Evolutionary conservation across 305 asterid species (phyloP).

Genomic region (Petunia hybrid): DNA sequence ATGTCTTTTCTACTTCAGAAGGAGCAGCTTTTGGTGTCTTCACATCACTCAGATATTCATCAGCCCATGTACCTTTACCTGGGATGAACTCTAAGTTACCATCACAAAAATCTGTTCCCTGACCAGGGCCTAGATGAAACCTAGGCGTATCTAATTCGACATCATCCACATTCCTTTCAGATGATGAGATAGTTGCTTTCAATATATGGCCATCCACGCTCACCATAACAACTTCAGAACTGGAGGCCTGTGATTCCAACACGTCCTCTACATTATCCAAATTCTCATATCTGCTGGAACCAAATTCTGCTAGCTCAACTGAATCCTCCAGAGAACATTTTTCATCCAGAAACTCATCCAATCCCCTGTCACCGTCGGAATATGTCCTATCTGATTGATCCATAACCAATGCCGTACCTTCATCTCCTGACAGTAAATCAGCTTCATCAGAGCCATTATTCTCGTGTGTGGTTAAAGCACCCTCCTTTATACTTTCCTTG

Average conservation of each 20-base stretch:
- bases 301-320: conserved; percentile 63
- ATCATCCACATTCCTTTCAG: conserved; percentile 56
- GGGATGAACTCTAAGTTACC: conserved; percentile 42
- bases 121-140: conserved; percentile 74
- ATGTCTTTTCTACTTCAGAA: conserved; percentile 42
- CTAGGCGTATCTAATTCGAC: conserved; percentile 64
- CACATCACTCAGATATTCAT: conserved; percentile 49
- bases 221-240: conserved; percentile 84
- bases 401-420: conserved; percentile 61
- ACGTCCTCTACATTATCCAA: conserved; percentile 57
- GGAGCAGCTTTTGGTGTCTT: conserved; percentile 34
- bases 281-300: conserved; percentile 59
- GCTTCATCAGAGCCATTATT: conserved; percentile 42
- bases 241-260: conserved; percentile 58
- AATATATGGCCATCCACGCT: conserved; percentile 85
- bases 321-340: conserved; percentile 66
- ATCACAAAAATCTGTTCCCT: conserved; percentile 49
- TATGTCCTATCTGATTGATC: conserved; percentile 68
- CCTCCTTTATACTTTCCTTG: conserved; percentile 35
- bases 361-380: conserved; percentile 58
- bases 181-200: conserved; percentile 76
- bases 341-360: conserved; percentile 73
- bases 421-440: conserved; percentile 61
- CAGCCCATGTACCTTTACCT: conserved; percentile 54
- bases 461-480: conserved; percentile 44